Evolutionary conservation across 208 protist species (phyloP).

Genomic region (Trypanosoma theileri): DNA sequence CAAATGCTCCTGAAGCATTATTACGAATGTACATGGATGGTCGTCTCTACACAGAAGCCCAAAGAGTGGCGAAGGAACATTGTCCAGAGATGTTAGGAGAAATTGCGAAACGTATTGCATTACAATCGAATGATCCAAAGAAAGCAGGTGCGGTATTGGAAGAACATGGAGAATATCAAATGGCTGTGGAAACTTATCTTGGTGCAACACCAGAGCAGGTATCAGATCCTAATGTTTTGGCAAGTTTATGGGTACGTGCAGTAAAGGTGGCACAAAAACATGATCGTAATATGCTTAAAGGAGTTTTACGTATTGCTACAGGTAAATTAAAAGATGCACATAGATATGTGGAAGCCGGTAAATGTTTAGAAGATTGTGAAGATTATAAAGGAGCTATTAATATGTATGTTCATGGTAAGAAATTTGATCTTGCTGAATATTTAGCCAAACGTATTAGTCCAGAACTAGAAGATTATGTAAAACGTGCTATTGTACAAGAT

Average conservation of each 20-base stretch:
- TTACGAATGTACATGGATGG: conserved; percentile 95
- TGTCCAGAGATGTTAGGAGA: conserved; percentile 83
- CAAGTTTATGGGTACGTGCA: conserved; percentile 92
- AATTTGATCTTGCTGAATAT: conserved; percentile 92
- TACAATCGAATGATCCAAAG: conserved; percentile 86
- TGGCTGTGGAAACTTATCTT: conserved; percentile 96
- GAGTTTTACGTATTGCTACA: conserved; percentile 71
- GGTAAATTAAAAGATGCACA: conserved; percentile 81
- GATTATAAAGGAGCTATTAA: conserved; percentile 93
- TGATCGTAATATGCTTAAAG: conserved; percentile 73
- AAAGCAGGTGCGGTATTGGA: conserved; percentile 88
- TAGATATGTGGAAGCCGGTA: conserved; percentile 86
- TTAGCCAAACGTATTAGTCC: conserved; percentile 85
- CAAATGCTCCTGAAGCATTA: conserved; percentile 91
- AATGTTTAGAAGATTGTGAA: conserved; percentile 89
- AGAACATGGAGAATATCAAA: conserved; percentile 91
- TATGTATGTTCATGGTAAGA: conserved; percentile 91
- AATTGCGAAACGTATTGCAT: conserved; percentile 82
- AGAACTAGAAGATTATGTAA: conserved; percentile 88
- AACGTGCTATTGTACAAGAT: conserved; percentile 85
- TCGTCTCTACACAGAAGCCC: conserved; percentile 92
- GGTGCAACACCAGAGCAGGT: conserved; percentile 68
- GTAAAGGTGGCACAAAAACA: conserved; percentile 95
- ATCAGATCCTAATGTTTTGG: conserved; percentile 62
- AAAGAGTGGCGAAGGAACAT: conserved; percentile 91